Evolutionary conservation across 352 stramenopile species (phyloP).

Genomic region (Globisporangium spinosum): DNA sequence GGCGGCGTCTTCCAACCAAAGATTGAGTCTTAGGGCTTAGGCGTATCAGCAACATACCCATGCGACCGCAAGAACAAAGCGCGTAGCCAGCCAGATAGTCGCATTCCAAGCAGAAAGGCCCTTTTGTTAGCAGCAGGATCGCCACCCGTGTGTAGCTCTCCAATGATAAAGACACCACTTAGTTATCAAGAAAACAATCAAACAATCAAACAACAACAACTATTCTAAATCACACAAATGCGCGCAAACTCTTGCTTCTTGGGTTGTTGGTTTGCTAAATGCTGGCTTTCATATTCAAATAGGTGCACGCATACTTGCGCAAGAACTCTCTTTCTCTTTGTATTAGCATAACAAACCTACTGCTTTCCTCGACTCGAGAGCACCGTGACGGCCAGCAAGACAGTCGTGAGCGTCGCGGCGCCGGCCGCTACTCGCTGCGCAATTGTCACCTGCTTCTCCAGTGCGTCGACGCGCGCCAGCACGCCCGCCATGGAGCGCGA

Average conservation of each 20-base stretch:
- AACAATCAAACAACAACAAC: neutral
- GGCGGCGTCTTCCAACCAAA: conserved; percentile 69
- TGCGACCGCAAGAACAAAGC: no score
- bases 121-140: neutral
- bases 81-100: neutral
- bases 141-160: neutral
- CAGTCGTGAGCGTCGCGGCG: conserved; percentile 23
- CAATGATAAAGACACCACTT: neutral
- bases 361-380: conserved; percentile 20
- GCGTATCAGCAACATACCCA: no score
- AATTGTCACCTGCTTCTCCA: conserved; percentile 52
- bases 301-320: neutral
- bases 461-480: conserved; percentile 47
- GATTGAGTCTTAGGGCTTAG: conserved; percentile 34
- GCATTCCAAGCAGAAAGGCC: neutral
- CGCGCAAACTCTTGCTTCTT: neutral
- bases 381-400: conserved; percentile 25
- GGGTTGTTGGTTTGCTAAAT: neutral
- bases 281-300: conserved; percentile 8
- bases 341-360: neutral
- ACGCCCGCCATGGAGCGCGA: conserved; percentile 67
- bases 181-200: neutral
- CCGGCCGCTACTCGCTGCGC: conserved; percentile 33
- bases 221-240: conserved; percentile 9
- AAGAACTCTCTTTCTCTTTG: no score